Evolutionary conservation across 2,329 filamentous ascomycete species (phyloP), one percentile per base, ranked within the genome.

Genomic region (Neofusicoccum sp.): DNA sequence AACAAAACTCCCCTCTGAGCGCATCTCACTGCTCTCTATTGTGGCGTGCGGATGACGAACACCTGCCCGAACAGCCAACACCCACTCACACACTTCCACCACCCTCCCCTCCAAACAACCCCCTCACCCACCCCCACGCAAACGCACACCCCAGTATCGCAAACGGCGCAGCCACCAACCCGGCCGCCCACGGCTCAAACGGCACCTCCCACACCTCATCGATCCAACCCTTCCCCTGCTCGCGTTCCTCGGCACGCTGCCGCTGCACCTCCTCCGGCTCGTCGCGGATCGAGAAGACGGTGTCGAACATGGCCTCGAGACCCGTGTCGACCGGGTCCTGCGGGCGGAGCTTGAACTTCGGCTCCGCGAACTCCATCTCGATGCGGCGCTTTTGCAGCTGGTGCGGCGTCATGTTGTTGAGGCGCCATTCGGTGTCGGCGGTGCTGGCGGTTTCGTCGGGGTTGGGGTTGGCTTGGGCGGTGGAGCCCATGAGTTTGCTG

Each of bases 401-500:
- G 2, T 57, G 34, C 3, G 49, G 28, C 30, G 38, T 11, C 47
- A 54, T 45, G 58, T 40, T 60, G 30, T 40, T 40, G 30, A 44
- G 36, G 30, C 47, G 47, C 24, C 31, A 28, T 16, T 54, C 59
- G n/a, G 26, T 26, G 31, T 61, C 59, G 43, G 33, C 38, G 49
- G 31, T n/a, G 14, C 28, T 38, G 6, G 40, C 33, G 26, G 24
- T 26, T 8, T 28, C 44, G 31, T 47, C 24, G 24, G 24, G 9
- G 12, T 54, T 12, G 3, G 49, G 40, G 20, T 26, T 34, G 48
- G n/a, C 20, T 24, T 20, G 58, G 38, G 28, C 30, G 20, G 28
- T 47, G 14, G 40, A 34, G 3, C 31, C 31, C 58, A 60, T 60
- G 47, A 77, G 74, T 38, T 73, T 70, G 33, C 69, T 65, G 69